Base-by-base conservation (phyloP, 345 rosid species). In the Eucalyptus regnans region DNA sequence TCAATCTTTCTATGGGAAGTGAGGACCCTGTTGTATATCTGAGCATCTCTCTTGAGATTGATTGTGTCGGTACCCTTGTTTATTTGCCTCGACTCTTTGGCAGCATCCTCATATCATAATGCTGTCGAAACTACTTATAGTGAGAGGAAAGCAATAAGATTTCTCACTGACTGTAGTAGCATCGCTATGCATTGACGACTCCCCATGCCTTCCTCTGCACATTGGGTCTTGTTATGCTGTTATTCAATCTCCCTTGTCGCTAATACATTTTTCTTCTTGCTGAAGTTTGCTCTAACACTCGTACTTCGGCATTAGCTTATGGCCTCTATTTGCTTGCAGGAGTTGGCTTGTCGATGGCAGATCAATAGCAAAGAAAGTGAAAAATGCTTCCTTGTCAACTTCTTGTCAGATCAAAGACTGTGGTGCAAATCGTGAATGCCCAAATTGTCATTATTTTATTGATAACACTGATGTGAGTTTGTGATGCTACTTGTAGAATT, bases 391-490 rank as follows among this genome's bases (percentile, higher is more conserved):
- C 60, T 83, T 80, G 62, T 92, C 96, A 86, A 90, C 95, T 88
- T 89, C 94, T 90, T 50, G 88, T 87, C 94, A 92, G 90, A 91
- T 95, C 89, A 93, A 90, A 92, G 99, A 96, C 91, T 91, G 86
- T 79, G 98, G 97, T 23, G 95, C 98, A 60, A 92, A 89, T 89
- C 93, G 94, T 44, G 93, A 95, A 87, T 98, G 99, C 91, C 99
- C 99, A 43, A 94, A 94, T 58, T 98, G 99, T 91, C 91, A 92
- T 90, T 84, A 46, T 92, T 87, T 48, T 76, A 97, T 97, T 64
- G 96, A 96, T 87, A 98, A 96, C 91, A 94, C 93, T 91, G 97
- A 97, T 94, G 99, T 98, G 89, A 94, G 80, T 87, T n/a, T 12
- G 52, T 13, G 20, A 60, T 60, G 56, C 76, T 31, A 43, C 76